Evolutionary conservation across 116 monocot species (phyloP), one percentile per base, ranked within the genome.

Genomic region (Trichopus zeylanicus): DNA sequence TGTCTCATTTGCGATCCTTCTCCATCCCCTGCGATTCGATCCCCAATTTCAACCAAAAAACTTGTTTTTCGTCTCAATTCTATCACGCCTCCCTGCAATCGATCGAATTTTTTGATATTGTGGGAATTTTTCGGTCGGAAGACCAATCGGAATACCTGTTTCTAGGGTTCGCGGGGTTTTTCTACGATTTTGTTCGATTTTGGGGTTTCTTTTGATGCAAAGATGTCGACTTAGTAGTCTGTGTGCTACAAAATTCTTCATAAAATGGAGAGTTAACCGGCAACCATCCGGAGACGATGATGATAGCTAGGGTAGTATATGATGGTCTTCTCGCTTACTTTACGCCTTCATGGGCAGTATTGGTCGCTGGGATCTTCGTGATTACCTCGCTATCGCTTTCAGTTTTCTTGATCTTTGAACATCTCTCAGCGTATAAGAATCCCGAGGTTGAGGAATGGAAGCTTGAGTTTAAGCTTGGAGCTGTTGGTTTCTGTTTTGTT

Each of bases 401-500:
- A 9, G 61, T 56, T 34, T 83, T 65, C 62, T 86, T 93, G 25
- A 46, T 93, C 29, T 69, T 85, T 64, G 71, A 86, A 35, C 93
- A 93, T 59, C 80, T 93, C 24, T 83, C 80, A 0, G 77, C 86
- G 3, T 93, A 86, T 67, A 93, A 83, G 65, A 83, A 89, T 64
- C 89, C 93, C 7, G 89, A 93, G 86, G 93, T 89, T 53, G 23
- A 47, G 16, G 13, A 35, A 32, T 64, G 21, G 12, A 53, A 6
- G 11, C 25, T 2, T 71, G 29, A 21, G 21, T 7, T 4, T 59
- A 26, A 23, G 9, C 23, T 53, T 39, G 27, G 27, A 46, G 5
- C 46, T 25, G 55, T 29, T 25, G 11, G n/a, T 21, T 32, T 33
- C 19, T 52, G 24, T 20, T 34, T 35, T 10, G 13, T 0, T 4